phyloP scores from a whole-genome alignment of 495 filamentous ascomycete genomes.

The Pseudevernia furfuracea region DNA sequence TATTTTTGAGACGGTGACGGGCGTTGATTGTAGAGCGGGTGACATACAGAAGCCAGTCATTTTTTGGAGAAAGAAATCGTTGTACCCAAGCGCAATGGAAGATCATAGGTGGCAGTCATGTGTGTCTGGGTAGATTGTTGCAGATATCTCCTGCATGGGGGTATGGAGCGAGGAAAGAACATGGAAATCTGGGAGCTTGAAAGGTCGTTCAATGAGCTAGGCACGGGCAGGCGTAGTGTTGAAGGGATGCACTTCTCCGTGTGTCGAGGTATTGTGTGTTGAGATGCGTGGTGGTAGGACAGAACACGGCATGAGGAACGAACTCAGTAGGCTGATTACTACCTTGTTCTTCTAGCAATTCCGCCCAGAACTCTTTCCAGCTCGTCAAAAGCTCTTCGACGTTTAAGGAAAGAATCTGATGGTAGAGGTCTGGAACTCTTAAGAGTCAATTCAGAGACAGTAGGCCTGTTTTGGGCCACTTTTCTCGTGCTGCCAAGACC shows the following conservation, averaged over 20 bases:
- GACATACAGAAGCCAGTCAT: constrained; percentile 1
- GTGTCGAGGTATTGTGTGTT: not conserved
- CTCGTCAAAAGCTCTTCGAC: too few species aligned
- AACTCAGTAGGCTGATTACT: not conserved
- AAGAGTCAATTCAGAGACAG: not conserved
- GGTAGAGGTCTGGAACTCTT: not conserved
- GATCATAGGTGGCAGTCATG: not conserved
- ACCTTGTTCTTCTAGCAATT: not conserved
- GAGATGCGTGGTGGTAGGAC: not conserved
- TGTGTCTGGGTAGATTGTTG: not conserved
- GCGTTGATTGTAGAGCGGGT: not conserved
- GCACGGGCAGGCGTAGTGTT: not conserved
- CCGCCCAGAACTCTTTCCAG: not conserved
- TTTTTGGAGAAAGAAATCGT: not conserved
- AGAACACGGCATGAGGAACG: not conserved
- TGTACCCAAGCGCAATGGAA: not conserved
- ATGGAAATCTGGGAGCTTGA: not conserved
- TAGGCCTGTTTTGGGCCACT: not conserved
- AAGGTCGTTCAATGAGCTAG: not conserved
- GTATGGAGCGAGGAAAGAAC: not conserved
- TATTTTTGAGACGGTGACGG: not conserved
- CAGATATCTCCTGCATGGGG: not conserved
- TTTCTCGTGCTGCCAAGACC: not conserved
- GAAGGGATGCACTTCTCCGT: not conserved
- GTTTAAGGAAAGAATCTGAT: not conserved